Conservation (phyloP, 768 basidiomycete genomes). For the Hericium alpestre region DNA sequence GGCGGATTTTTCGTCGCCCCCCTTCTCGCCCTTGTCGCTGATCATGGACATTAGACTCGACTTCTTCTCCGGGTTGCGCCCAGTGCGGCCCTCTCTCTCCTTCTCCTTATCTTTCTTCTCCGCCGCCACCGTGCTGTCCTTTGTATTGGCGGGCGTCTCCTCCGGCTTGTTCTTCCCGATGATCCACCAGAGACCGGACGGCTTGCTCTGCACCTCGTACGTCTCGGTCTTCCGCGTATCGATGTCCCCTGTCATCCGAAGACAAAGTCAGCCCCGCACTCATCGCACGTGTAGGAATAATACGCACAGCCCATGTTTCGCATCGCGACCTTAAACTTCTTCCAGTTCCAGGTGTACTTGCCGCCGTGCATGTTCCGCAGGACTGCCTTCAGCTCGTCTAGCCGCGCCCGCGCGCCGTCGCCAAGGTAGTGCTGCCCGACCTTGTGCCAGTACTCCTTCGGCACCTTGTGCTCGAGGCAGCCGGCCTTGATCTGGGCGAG, state of each 20-base stretch:
- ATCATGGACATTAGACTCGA: neutral
- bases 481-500: slow-evolving; percentile 60
- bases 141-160: slow-evolving; percentile 4
- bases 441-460: slow-evolving; percentile 76
- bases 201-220: slow-evolving; percentile 45
- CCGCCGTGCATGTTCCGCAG: slow-evolving; percentile 67
- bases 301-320: slow-evolving; percentile 71
- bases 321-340: slow-evolving; percentile 71
- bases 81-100: neutral
- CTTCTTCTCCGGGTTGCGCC: neutral
- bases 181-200: slow-evolving; percentile 45
- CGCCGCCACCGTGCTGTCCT: slow-evolving; percentile 2
- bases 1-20: slow-evolving; percentile 1
- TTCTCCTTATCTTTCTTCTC: slow-evolving; percentile 1
- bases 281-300: neutral
- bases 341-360: slow-evolving; percentile 76
- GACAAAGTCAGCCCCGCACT: neutral
- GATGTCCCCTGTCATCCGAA: slow-evolving; percentile 46
- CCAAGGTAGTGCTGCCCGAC: slow-evolving; percentile 72
- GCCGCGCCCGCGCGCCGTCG: slow-evolving; percentile 53
- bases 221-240: slow-evolving; percentile 49
- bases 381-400: slow-evolving; percentile 63
- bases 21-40: neutral
- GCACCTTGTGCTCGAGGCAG: slow-evolving; percentile 60
- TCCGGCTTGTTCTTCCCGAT: slow-evolving; percentile 17